Percentiles rank a stretch among this genome's conserved stretches.
These are phyloP conservation scores for Aspergillus melleus DNA, from an alignment of 2,329 filamentous ascomycete genomes.

Conservation along the genomic window DNA sequence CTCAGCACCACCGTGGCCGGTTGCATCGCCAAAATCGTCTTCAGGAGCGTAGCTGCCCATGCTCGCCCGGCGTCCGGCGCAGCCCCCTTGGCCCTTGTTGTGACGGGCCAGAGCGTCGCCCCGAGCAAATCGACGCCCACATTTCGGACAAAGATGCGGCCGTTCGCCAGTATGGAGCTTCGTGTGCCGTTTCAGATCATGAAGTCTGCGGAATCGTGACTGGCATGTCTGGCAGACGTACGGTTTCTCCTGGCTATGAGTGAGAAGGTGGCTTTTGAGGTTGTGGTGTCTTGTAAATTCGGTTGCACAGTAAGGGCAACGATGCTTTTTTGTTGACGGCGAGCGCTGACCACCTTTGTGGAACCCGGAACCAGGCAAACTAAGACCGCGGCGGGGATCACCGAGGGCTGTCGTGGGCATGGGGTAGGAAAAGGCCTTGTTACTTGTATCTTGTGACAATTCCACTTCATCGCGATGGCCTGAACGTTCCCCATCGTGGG, in stretches of 20 bases:
- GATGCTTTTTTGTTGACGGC: constrained; percentile 83
- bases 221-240: constrained; percentile 93
- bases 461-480: constrained; percentile 38
- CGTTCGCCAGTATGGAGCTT: constrained; percentile 97
- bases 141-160: constrained; percentile 92
- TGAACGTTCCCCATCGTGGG: constrained; percentile 44
- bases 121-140: constrained; percentile 89
- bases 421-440: constrained; percentile 65
- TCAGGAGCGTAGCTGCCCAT: constrained; percentile 79
- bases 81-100: constrained; percentile 92
- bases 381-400: constrained; percentile 59
- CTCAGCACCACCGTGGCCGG: constrained; percentile 48
- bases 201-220: constrained; percentile 85
- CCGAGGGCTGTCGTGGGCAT: constrained; percentile 53
- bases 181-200: constrained; percentile 92
- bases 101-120: constrained; percentile 93
- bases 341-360: constrained; percentile 63
- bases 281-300: constrained; percentile 98
- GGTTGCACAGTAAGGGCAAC: constrained; percentile 93
- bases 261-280: constrained; percentile 93
- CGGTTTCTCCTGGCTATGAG: constrained; percentile 97
- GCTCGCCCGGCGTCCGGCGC: constrained; percentile 85
- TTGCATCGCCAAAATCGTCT: constrained; percentile 61
- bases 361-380: constrained; percentile 57
- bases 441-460: constrained; percentile 42